These are phyloP conservation scores for Phanerochaete carnosa DNA, from an alignment of 768 basidiomycete species.

Conservation along the genomic window DNA sequence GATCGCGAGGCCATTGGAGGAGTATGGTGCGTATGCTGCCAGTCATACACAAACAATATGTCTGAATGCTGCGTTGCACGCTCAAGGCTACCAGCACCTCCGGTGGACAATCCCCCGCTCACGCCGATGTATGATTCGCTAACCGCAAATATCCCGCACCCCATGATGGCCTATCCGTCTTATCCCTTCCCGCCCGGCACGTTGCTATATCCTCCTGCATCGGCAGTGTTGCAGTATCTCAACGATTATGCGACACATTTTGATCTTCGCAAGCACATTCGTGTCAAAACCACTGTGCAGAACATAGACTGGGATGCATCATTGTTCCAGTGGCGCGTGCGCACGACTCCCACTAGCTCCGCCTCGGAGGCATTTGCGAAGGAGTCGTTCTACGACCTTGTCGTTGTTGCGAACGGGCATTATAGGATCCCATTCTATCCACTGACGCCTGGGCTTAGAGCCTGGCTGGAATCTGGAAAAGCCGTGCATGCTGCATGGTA, in stretches of 20 bases:
- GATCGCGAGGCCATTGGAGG: slow-evolving; percentile 67
- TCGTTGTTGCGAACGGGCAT: slow-evolving; percentile 78
- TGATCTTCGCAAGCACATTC: slow-evolving; percentile 57
- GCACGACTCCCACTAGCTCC: slow-evolving; percentile 10
- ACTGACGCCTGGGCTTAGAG: slow-evolving; percentile 49
- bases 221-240: slow-evolving; percentile 65
- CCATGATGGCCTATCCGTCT: slow-evolving; percentile 65
- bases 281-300: slow-evolving; percentile 55
- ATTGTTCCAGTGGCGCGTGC: slow-evolving; percentile 43
- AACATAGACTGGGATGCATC: slow-evolving; percentile 37
- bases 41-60: too few relatives aligned
- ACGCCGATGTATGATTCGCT: slow-evolving; percentile 78
- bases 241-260: slow-evolving; percentile 62
- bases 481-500: slow-evolving; percentile 71
- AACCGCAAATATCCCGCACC: slow-evolving; percentile 80
- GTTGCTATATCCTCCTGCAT: slow-evolving; percentile 62
- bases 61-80: neutral
- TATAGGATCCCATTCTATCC: slow-evolving; percentile 63
- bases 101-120: slow-evolving; percentile 48
- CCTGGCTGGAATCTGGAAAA: slow-evolving; percentile 51
- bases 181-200: slow-evolving; percentile 71
- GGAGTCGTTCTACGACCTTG: slow-evolving; percentile 46
- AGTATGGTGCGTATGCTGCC: slow-evolving; percentile 51
- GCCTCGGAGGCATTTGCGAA: slow-evolving; percentile 25
- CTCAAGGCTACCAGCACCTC: slow-evolving; percentile 51